Percentiles rank a stretch among this genome's conserved stretches.
These are phyloP conservation scores for Trametes sanguinea DNA, from an alignment of 768 basidiomycete species.

Conservation along the genomic window DNA sequence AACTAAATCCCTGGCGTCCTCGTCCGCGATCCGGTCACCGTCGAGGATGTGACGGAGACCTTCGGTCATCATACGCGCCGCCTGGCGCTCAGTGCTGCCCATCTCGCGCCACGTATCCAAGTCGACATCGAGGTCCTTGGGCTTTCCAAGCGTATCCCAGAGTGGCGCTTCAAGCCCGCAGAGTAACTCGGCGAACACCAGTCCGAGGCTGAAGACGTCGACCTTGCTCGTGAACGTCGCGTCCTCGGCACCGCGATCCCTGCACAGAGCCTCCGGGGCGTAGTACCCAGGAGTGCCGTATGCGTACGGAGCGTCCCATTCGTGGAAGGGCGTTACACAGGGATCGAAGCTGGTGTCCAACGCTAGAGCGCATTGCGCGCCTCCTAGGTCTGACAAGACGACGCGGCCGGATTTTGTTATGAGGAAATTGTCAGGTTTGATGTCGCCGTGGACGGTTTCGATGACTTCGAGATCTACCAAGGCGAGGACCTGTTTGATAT, in stretches of 20 bases:
- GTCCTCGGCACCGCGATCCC: conserved; percentile 38
- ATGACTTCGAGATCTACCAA: not conserved
- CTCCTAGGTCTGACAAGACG: conserved; percentile 25
- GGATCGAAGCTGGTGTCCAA: conserved; percentile 1
- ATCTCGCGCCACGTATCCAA: not conserved
- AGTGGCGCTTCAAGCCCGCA: not conserved
- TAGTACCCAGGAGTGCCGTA: conserved; percentile 44
- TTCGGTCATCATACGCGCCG: conserved; percentile 11
- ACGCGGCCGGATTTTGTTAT: conserved; percentile 17
- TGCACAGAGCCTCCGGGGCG: conserved; percentile 47
- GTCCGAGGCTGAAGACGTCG: conserved; percentile 51
- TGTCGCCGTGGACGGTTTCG: conserved; percentile 20
- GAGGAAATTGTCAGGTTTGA: conserved; percentile 27
- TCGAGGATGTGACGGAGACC: not conserved
- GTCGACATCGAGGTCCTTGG: not conserved
- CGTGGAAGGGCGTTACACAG: not conserved
- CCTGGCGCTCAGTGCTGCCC: not conserved
- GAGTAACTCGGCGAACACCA: conserved; percentile 48
- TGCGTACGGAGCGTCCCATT: conserved; percentile 18
- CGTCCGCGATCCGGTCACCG: not conserved
- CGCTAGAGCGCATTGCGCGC: conserved; percentile 4
- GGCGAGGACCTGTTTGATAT: conserved; percentile 8
- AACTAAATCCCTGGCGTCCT: conserved; percentile 2
- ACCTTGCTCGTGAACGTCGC: conserved; percentile 21
- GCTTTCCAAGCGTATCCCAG: conserved; percentile 8